Evolutionary conservation across 306 rosid genomes (phyloP).

Genomic region (Cyamopsis tetragonoloba): DNA sequence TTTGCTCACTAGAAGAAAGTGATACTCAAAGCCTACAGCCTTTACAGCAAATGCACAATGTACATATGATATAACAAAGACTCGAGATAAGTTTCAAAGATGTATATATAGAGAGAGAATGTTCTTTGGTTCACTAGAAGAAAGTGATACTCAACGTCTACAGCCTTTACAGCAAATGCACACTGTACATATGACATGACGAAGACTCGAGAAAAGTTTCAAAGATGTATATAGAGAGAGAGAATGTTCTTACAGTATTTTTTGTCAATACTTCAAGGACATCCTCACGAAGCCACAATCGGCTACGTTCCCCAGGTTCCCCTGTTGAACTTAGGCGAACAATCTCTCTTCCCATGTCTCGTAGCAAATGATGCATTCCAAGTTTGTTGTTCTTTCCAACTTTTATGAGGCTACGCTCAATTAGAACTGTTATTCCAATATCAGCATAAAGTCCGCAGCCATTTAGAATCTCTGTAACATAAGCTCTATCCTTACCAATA

Average conservation of each 20-base stretch:
- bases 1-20: background rate
- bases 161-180: too few relatives aligned
- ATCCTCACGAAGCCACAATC: conserved; percentile 15
- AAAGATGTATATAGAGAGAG: background rate
- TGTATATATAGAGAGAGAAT: too few relatives aligned
- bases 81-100: too few relatives aligned
- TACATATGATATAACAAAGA: too few relatives aligned
- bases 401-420: conserved; percentile 23
- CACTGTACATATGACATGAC: background rate
- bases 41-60: too few relatives aligned
- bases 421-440: conserved; percentile 20
- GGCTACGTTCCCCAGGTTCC: background rate
- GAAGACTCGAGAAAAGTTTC: background rate
- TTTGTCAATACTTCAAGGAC: background rate
- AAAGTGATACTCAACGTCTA: too few relatives aligned
- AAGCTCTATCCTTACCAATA: conserved; percentile 11
- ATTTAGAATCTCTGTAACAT: conserved; percentile 19
- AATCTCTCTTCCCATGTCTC: conserved; percentile 41
- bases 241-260: conserved; percentile 20
- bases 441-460: conserved; percentile 27
- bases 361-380: conserved; percentile 14
- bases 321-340: background rate
- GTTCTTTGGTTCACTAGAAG: too few relatives aligned
- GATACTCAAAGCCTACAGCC: background rate
- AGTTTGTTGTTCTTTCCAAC: conserved; percentile 14